Evolutionary conservation across 495 filamentous ascomycete species (phyloP).

Genomic region (Penicillium herquei): DNA sequence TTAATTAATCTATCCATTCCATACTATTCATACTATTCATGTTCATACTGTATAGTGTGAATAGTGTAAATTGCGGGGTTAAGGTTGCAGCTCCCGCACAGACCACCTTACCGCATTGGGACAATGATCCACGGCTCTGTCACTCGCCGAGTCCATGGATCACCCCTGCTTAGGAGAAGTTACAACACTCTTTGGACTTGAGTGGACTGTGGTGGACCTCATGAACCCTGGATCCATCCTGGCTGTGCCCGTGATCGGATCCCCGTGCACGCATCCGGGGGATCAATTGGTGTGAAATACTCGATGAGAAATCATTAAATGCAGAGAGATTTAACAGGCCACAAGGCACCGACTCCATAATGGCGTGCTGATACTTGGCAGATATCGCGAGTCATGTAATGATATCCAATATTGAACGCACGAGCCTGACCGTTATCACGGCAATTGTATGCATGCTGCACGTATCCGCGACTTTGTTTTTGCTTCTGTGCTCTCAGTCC

Average conservation of each 20-base stretch:
- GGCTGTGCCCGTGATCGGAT: constrained; percentile 2
- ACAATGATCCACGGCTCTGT: neutral
- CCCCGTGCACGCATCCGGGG: constrained; percentile 17
- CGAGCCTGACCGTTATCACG: neutral
- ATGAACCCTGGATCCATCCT: neutral
- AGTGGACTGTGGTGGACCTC: neutral
- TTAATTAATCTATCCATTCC: too few relatives aligned
- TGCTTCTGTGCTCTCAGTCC: neutral
- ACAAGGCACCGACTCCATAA: too few relatives aligned
- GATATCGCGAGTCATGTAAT: too few relatives aligned
- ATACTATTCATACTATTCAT: too few relatives aligned
- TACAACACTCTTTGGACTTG: neutral
- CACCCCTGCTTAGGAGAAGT: neutral
- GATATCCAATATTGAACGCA: too few relatives aligned
- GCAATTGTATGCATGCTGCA: constrained; percentile 7
- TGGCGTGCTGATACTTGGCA: too few relatives aligned
- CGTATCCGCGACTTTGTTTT: constrained; percentile 15
- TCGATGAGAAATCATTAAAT: neutral
- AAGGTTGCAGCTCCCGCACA: constrained; percentile 31
- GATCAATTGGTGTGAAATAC: constrained; percentile 8
- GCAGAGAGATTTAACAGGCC: too few relatives aligned
- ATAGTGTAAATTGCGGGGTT: constrained; percentile 24
- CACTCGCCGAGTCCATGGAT: neutral
- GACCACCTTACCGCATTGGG: constrained; percentile 9
- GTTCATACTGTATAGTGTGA: neutral